A percentile compares a stretch with the other conserved stretches of the same genome.
Evolutionary conservation across 768 basidiomycete species (phyloP).

Genomic region (Auricularia sp.): DNA sequence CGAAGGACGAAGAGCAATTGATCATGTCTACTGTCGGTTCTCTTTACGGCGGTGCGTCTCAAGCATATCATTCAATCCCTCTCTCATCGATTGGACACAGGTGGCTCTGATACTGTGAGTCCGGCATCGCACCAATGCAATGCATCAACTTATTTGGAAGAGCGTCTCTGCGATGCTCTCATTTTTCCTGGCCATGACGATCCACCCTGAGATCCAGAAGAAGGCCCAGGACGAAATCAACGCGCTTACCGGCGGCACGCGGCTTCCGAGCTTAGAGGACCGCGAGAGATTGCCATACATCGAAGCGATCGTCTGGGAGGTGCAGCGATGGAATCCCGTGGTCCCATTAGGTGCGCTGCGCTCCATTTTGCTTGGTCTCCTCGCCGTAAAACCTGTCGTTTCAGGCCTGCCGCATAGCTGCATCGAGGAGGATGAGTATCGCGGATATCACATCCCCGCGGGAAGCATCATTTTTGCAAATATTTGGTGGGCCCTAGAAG

Average conservation of each 20-base stretch:
- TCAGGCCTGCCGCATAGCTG: constrained; percentile 15
- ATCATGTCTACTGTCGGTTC: background rate
- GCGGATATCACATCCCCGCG: constrained; percentile 27
- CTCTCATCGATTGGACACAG: background rate
- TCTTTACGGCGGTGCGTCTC: background rate
- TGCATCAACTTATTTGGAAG: background rate
- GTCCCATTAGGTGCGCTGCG: constrained; percentile 11
- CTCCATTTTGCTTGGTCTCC: too few species aligned
- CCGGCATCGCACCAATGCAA: background rate
- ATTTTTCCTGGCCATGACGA: constrained; percentile 16
- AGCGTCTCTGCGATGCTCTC: constrained; percentile 9
- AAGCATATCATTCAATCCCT: background rate
- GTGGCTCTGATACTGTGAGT: background rate
- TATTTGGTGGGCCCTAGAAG: constrained; percentile 12
- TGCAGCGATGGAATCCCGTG: constrained; percentile 19
- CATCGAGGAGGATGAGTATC: constrained; percentile 22
- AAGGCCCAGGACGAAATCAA: constrained; percentile 31
- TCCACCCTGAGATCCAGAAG: constrained; percentile 17
- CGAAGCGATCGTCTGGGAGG: constrained; percentile 30
- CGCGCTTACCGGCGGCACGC: constrained; percentile 19
- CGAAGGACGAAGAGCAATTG: background rate
- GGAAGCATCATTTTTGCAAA: constrained; percentile 19
- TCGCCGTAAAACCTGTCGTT: too few species aligned
- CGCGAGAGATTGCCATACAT: constrained; percentile 26
- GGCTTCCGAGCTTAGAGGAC: constrained; percentile 29